Conservation (phyloP, 495 filamentous ascomycete species). For the Penicillium paradoxum region DNA sequence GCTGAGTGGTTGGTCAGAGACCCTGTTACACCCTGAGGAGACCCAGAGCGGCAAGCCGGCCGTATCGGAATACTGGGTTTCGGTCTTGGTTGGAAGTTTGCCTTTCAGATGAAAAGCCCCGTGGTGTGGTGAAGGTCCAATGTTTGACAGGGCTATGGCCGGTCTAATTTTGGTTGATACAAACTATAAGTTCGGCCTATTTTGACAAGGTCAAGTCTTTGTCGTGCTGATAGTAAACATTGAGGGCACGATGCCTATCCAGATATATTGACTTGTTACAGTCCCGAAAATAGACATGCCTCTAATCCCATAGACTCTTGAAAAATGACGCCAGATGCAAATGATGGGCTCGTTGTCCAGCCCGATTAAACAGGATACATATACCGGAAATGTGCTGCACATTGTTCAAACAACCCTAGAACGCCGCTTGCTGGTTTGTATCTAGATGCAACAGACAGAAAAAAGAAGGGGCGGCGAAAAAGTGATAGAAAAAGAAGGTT, state of each 20-base stretch:
- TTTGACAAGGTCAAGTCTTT: no score
- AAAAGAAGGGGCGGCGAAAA: conserved; percentile 1
- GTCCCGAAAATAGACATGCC: background rate
- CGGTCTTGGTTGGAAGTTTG: background rate
- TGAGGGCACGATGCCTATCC: background rate
- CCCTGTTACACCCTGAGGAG: background rate
- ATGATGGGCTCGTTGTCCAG: background rate
- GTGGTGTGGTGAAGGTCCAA: no score
- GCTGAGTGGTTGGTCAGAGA: background rate
- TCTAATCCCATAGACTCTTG: background rate
- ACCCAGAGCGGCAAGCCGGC: conserved; percentile 5
- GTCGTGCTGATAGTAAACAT: background rate
- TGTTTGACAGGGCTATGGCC: no score
- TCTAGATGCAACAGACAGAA: conserved; percentile 3
- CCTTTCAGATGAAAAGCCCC: background rate
- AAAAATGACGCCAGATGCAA: conserved; percentile 9
- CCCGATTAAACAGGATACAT: background rate
- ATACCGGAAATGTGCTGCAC: background rate
- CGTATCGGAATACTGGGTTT: background rate
- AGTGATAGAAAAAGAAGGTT: background rate
- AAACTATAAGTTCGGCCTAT: no score
- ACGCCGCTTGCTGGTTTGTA: conserved; percentile 11
- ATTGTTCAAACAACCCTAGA: background rate
- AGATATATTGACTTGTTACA: background rate
- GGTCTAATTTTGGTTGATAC: no score